These are phyloP conservation scores for Porphyridium purpureum DNA, from an alignment of 23 red algal genomes.

Conservation along the genomic window DNA sequence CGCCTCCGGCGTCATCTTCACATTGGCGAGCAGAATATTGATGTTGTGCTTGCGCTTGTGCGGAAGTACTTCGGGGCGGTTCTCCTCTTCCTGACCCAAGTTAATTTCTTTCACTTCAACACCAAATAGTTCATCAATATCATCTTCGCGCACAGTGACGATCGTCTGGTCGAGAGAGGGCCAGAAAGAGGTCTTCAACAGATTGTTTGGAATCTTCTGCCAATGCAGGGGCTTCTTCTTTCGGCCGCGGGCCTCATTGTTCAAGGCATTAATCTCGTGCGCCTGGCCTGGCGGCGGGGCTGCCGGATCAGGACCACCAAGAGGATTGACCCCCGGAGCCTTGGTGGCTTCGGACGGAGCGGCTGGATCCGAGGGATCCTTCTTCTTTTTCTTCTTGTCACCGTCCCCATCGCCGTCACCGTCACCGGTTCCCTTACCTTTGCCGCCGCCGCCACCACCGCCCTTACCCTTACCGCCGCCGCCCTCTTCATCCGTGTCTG, in stretches of 20 bases:
- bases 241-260: conserved; percentile 56
- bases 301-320: conserved; percentile 19
- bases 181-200: conserved; percentile 62
- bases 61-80: conserved; percentile 61
- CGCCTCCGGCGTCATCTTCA: conserved; percentile 72
- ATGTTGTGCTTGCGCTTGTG: conserved; percentile 94
- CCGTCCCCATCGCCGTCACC: conserved; percentile 3
- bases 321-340: conserved; percentile 9
- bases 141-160: conserved; percentile 39
- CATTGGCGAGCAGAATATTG: conserved; percentile 72
- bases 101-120: conserved; percentile 36
- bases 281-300: conserved; percentile 18
- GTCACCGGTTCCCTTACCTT: conserved; percentile 9
- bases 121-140: conserved; percentile 83
- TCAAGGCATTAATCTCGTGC: conserved; percentile 24
- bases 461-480: conserved; percentile 5
- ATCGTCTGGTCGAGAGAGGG: conserved; percentile 30
- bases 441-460: conserved; percentile 8
- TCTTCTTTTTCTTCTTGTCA: conserved; percentile 9
- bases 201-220: conserved; percentile 77
- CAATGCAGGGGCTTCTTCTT: conserved; percentile 90
- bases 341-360: conserved; percentile 4
- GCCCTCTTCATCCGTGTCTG: conserved; percentile 2
- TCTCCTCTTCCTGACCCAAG: conserved; percentile 27
- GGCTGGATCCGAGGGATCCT: conserved; percentile 20